phyloP scores from a whole-genome alignment of 2,329 filamentous ascomycete species.

The Aspergillus quadrilineatus region DNA sequence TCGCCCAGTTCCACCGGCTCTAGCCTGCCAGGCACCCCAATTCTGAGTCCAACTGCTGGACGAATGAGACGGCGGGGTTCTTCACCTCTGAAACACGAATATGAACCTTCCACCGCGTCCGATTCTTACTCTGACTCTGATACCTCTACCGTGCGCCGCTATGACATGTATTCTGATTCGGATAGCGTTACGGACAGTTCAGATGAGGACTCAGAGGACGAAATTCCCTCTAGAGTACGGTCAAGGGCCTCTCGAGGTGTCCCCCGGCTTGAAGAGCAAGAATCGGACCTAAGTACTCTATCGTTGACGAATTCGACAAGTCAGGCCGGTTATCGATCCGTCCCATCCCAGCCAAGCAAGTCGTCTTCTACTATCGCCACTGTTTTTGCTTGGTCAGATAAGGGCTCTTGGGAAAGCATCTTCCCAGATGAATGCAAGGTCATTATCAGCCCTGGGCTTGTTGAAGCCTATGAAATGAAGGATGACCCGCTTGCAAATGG shows the following conservation, averaged over 20 bases:
- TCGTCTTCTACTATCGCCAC: constrained; percentile 58
- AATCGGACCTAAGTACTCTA: constrained; percentile 55
- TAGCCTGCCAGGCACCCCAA: constrained; percentile 45
- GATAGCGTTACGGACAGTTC: constrained; percentile 52
- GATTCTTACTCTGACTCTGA: constrained; percentile 59
- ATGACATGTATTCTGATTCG: constrained; percentile 48
- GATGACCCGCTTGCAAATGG: constrained; percentile 34
- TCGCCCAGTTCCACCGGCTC: constrained; percentile 51
- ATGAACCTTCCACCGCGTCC: constrained; percentile 76
- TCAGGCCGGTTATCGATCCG: constrained; percentile 64
- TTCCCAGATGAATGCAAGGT: constrained; percentile 64
- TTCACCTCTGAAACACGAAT: constrained; percentile 95
- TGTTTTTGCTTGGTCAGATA: constrained; percentile 64
- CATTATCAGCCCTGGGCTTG: constrained; percentile 62
- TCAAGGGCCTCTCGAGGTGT: constrained; percentile 34
- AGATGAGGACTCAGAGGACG: constrained; percentile 58
- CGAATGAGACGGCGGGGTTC: constrained; percentile 69
- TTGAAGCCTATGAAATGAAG: constrained; percentile 61
- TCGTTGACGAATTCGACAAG: constrained; percentile 80
- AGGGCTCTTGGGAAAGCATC: constrained; percentile 61
- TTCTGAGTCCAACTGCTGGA: constrained; percentile 51
- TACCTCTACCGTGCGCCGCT: constrained; percentile 56
- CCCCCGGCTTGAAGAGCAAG: constrained; percentile 43
- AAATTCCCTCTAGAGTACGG: constrained; percentile 26
- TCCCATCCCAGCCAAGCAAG: constrained; percentile 48